Evolutionary conservation across 2,329 filamentous ascomycete species (phyloP).

Genomic region (Raffaelea arxii): DNA sequence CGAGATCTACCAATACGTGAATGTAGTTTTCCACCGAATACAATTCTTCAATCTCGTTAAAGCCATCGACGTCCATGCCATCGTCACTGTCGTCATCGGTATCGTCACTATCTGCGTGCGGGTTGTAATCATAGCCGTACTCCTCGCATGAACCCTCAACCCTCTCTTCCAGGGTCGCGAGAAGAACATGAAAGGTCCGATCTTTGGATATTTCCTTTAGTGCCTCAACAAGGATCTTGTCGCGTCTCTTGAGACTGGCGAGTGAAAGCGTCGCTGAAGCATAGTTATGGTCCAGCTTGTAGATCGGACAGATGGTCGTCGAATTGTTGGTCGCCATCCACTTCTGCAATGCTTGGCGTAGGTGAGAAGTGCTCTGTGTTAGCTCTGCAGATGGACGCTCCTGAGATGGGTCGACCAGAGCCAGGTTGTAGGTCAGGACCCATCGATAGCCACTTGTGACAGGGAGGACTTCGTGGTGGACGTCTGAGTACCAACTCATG

Average conservation of each 20-base stretch:
- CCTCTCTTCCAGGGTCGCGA: not conserved
- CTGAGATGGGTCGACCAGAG: slow-evolving; percentile 16
- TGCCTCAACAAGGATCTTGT: not conserved
- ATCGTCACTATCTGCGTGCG: not conserved
- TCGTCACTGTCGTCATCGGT: not conserved
- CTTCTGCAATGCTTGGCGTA: not conserved
- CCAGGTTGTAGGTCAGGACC: slow-evolving; percentile 39
- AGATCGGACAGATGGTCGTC: slow-evolving; percentile 8
- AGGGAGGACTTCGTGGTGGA: slow-evolving; percentile 34
- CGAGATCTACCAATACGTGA: not conserved
- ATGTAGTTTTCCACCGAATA: not conserved
- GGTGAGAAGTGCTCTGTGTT: not conserved
- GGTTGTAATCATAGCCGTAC: not conserved
- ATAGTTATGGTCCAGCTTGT: slow-evolving; percentile 16
- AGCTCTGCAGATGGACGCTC: not conserved
- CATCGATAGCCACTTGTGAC: slow-evolving; percentile 32
- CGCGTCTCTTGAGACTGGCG: not conserved
- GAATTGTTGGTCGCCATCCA: not conserved
- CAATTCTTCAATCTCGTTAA: not conserved
- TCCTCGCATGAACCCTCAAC: not conserved
- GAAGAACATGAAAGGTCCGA: not conserved
- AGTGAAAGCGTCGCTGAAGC: slow-evolving; percentile 4
- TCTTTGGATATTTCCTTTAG: not conserved
- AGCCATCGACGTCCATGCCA: not conserved
- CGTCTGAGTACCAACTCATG: slow-evolving; percentile 36